Conservation (phyloP, 208 protist genomes). For the Wallacemonas sp. region DNA sequence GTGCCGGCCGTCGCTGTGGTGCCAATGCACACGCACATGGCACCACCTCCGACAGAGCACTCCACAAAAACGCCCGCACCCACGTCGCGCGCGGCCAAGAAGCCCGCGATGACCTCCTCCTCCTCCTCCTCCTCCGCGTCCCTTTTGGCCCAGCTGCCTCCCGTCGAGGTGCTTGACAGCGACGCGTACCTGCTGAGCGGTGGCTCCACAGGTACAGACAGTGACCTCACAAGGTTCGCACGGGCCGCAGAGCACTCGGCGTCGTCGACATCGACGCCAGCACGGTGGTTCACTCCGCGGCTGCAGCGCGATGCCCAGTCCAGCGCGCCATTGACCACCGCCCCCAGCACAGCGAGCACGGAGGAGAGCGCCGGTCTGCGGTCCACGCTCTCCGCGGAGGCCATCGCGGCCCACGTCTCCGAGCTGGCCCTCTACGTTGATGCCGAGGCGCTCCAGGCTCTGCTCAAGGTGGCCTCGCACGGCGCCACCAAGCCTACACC, state of each 20-base stretch:
- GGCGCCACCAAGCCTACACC: neutral
- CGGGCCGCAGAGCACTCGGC: neutral
- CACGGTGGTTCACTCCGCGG: neutral
- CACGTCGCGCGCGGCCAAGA: too few relatives aligned
- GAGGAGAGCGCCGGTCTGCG: neutral
- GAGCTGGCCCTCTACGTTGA: neutral
- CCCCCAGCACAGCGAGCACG: neutral
- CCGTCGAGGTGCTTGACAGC: neutral
- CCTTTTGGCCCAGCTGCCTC: neutral
- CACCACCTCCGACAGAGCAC: neutral
- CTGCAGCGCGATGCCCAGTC: neutral
- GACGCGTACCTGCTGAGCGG: neutral
- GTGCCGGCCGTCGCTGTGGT: neutral
- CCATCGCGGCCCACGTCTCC: neutral
- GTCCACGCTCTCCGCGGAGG: neutral
- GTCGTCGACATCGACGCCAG: too few relatives aligned
- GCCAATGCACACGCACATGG: neutral
- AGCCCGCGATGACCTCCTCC: neutral
- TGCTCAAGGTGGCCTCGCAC: constrained; percentile 4
- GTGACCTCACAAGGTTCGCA: neutral
- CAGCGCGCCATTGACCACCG: neutral
- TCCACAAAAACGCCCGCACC: neutral
- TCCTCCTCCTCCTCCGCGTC: neutral
- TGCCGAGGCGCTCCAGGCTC: neutral
- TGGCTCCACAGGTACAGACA: neutral